A percentile compares a stretch with the other conserved stretches of the same genome.
phyloP scores from a whole-genome alignment of 2,329 filamentous ascomycete genomes.

The Cytospora schulzeri region DNA sequence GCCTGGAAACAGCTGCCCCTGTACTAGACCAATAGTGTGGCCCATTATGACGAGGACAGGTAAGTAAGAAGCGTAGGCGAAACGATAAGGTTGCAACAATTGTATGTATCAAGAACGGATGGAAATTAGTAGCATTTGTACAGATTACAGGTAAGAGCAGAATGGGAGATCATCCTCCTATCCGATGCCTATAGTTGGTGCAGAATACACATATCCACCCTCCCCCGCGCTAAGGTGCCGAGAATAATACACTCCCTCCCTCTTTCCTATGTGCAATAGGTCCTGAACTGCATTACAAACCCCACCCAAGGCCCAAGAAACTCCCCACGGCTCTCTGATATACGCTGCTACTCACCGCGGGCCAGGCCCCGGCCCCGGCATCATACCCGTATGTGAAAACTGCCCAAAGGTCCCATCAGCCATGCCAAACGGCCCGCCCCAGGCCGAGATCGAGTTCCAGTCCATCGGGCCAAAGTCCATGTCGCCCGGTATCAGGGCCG shows the following conservation, averaged over 20 bases:
- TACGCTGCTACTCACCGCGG: neutral
- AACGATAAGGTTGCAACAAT: too few relatives aligned
- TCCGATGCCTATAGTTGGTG: neutral
- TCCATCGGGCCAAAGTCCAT: slow-evolving; percentile 46
- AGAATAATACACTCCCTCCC: too few relatives aligned
- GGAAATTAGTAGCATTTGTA: neutral
- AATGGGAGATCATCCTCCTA: neutral
- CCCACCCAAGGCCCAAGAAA: neutral
- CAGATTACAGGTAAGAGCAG: too few relatives aligned
- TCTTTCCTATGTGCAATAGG: neutral
- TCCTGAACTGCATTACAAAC: neutral
- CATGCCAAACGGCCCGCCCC: slow-evolving; percentile 36
- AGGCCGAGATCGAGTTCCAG: slow-evolving; percentile 48
- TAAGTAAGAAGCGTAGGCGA: too few relatives aligned
- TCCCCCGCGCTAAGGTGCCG: neutral
- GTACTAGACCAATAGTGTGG: too few relatives aligned
- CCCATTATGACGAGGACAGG: neutral
- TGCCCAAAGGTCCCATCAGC: neutral
- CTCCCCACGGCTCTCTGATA: neutral
- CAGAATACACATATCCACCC: neutral
- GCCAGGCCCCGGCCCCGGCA: slow-evolving; percentile 5
- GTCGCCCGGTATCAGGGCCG: slow-evolving; percentile 29
- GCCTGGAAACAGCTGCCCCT: too few relatives aligned
- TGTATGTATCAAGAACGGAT: neutral
- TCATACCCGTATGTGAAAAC: slow-evolving; percentile 15